Conservation (phyloP, 2,329 filamentous ascomycete genomes). For the Myriosclerotinia duriaeana region DNA sequence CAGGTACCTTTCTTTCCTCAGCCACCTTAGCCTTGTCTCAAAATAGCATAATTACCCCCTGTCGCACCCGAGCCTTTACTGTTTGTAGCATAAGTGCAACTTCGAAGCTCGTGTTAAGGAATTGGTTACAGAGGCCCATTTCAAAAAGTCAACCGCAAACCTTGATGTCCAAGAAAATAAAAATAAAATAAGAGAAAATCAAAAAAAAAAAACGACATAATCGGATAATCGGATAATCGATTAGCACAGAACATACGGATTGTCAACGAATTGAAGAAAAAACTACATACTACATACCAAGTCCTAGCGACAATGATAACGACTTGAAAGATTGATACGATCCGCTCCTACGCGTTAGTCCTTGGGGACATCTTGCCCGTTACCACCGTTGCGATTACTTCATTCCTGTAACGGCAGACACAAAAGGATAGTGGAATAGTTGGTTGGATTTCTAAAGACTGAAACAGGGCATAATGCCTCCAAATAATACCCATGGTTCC, state of each 20-base stretch:
- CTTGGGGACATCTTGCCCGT: conserved; percentile 12
- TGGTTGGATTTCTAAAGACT: conserved; percentile 20
- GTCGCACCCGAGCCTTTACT: conserved; percentile 7
- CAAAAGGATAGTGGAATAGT: background rate
- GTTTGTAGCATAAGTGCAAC: conserved; percentile 13
- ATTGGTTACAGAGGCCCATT: conserved; percentile 22
- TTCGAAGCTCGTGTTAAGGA: conserved; percentile 22
- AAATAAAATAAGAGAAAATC: background rate
- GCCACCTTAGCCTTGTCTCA: conserved; percentile 24
- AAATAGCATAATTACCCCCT: conserved; percentile 25
- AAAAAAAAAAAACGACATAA: background rate
- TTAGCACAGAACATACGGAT: background rate
- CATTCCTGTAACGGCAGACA: conserved; percentile 14
- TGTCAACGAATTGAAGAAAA: background rate
- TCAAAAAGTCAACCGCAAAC: conserved; percentile 11
- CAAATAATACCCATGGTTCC: conserved; percentile 47
- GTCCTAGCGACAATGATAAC: conserved; percentile 27
- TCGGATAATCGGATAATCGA: background rate
- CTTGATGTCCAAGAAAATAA: background rate
- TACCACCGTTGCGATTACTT: conserved; percentile 20
- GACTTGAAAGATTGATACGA: conserved; percentile 27
- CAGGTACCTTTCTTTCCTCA: conserved; percentile 1
- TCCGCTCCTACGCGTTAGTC: conserved; percentile 24
- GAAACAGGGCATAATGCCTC: conserved; percentile 46
- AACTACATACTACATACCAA: too few species aligned